phyloP scores from a whole-genome alignment of 768 basidiomycete genomes.

The Tubosaeta brunneosetosa region DNA sequence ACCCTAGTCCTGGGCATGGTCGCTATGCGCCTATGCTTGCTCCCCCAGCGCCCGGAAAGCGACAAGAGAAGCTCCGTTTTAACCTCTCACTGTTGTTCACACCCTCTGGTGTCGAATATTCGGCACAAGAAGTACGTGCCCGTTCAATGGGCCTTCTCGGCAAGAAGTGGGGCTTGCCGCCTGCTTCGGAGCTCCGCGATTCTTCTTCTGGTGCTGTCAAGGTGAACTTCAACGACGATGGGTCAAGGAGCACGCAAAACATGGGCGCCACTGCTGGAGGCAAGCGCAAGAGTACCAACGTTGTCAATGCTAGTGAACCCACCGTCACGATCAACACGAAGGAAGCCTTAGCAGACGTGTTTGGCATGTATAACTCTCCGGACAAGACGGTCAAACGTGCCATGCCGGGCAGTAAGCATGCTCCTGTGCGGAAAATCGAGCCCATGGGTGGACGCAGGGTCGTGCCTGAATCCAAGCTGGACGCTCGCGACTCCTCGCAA shows the following conservation, averaged over 20 bases:
- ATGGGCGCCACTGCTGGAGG: constrained; percentile 29
- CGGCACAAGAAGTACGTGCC: constrained; percentile 78
- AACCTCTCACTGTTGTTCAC: constrained; percentile 68
- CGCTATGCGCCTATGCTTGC: constrained; percentile 73
- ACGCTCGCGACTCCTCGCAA: constrained; percentile 32
- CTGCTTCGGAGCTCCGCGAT: constrained; percentile 36
- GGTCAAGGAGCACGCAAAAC: constrained; percentile 40
- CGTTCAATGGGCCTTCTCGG: constrained; percentile 77
- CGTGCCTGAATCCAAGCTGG: constrained; percentile 27
- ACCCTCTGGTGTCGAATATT: constrained; percentile 76
- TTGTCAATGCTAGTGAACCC: constrained; percentile 54
- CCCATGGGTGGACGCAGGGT: constrained; percentile 38
- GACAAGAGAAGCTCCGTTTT: constrained; percentile 67
- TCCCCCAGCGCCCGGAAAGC: constrained; percentile 62
- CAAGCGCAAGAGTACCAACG: constrained; percentile 42
- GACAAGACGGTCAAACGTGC: constrained; percentile 61
- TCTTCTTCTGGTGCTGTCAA: constrained; percentile 34
- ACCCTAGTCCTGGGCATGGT: constrained; percentile 28
- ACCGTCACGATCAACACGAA: constrained; percentile 97
- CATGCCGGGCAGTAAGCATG: constrained; percentile 66
- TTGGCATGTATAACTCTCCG: constrained; percentile 93
- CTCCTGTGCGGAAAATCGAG: constrained; percentile 64
- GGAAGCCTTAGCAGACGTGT: constrained; percentile 89
- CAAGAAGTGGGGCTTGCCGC: constrained; percentile 78
- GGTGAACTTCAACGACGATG: constrained; percentile 61